A percentile compares a stretch with the other conserved stretches of the same genome.
phyloP scores from a whole-genome alignment of 768 basidiomycete species.

The Podaxis sp. region DNA sequence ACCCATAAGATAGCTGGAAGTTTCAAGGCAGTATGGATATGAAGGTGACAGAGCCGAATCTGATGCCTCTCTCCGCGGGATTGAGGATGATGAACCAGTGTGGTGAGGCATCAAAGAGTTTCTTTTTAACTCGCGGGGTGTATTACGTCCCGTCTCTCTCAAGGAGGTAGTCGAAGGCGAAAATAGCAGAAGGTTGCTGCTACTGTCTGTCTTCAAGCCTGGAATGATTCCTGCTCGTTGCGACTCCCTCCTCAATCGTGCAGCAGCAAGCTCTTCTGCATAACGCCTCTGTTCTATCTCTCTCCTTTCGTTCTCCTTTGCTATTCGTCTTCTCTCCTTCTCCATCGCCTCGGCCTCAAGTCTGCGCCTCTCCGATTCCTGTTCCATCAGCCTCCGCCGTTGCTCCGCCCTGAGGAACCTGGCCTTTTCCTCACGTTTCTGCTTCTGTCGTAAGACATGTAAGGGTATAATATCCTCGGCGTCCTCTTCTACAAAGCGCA shows the following conservation, averaged over 20 bases:
- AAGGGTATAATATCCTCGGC: conserved; percentile 68
- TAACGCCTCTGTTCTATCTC: conserved; percentile 50
- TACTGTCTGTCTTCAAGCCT: conserved; percentile 23
- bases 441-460: conserved; percentile 67
- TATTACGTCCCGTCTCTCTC: conserved; percentile 39
- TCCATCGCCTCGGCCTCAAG: conserved; percentile 42
- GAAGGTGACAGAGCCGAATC: conserved; percentile 34
- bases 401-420: conserved; percentile 59
- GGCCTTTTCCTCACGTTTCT: conserved; percentile 70
- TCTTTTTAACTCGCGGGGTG: conserved; percentile 30
- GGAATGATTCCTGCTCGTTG: conserved; percentile 43
- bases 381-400: conserved; percentile 45
- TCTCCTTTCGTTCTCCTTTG: conserved; percentile 47
- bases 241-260: conserved; percentile 57
- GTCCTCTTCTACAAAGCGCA: conserved; percentile 63
- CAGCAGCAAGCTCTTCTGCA: conserved; percentile 55
- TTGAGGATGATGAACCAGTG: conserved; percentile 28
- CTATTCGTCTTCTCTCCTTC: conserved; percentile 43
- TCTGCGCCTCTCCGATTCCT: conserved; percentile 44
- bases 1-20: conserved; percentile 3
- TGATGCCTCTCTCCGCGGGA: conserved; percentile 41
- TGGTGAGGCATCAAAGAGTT: conserved; percentile 32
- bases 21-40: conserved; percentile 19
- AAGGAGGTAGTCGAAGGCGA: conserved; percentile 36
- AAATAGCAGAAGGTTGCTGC: conserved; percentile 22